Percentiles rank a stretch among this genome's conserved stretches.
phyloP scores from a whole-genome alignment of 228 moss, liverwort and hornwort genomes.

The Sphagnum fallax region DNA sequence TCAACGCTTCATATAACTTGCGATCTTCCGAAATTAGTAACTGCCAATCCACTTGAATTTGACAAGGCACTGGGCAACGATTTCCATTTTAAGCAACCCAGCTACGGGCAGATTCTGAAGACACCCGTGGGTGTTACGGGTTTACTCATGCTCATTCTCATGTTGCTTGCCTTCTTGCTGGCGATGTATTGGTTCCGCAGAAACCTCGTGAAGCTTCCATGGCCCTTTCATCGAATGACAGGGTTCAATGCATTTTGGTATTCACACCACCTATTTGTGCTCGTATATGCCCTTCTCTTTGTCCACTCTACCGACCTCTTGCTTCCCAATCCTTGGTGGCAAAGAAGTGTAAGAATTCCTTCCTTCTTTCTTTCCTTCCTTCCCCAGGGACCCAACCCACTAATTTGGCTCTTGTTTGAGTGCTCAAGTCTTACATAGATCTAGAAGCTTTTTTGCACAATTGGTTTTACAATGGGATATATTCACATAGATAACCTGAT shows the following conservation, averaged over 20 bases:
- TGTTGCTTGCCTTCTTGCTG: constrained; percentile 58
- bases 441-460: too few species aligned
- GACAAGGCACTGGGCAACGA: constrained; percentile 19
- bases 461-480: too few species aligned
- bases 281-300: constrained; percentile 72
- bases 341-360: constrained; percentile 48
- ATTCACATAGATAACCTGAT: too few species aligned
- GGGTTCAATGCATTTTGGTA: constrained; percentile 99
- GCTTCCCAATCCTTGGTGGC: constrained; percentile 38
- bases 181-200: constrained; percentile 76
- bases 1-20: constrained; percentile 48
- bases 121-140: constrained; percentile 52
- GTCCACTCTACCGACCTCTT: constrained; percentile 61
- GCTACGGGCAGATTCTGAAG: constrained; percentile 33
- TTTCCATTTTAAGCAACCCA: constrained; percentile 43
- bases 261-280: constrained; percentile 80
- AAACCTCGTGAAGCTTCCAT: constrained; percentile 67
- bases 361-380: neutral
- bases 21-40: constrained; percentile 54
- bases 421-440: neutral
- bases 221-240: constrained; percentile 77
- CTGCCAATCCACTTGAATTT: constrained; percentile 17
- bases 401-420: neutral
- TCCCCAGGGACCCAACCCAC: neutral
- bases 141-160: constrained; percentile 56